Base-by-base conservation (phyloP, 352 stramenopile genomes). In the Globisporangium iwayamae region DNA sequence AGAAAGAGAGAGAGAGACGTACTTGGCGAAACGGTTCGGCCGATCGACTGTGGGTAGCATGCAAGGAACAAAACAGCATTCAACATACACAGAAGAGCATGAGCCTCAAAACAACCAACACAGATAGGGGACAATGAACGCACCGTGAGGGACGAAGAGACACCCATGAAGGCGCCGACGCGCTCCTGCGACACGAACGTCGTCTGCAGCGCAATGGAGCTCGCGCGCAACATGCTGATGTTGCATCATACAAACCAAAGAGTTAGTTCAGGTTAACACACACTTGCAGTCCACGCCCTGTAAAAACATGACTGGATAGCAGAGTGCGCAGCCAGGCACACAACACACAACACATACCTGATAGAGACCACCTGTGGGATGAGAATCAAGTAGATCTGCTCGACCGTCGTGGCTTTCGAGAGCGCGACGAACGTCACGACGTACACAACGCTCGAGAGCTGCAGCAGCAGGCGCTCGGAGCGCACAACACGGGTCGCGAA, bases 131-230 rank as follows among this genome's bases (percentile, higher is more conserved):
- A 22, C 16, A 22, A 6, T 10, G 5, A 22, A 18, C 62, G 41
- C 55, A 93, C 85, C 69, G 85, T 93, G 45, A 93, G 72, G 5
- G 83, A 92, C 3, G 83, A 89, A 0, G 85, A 91, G 25, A 93
- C 76, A 38, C 85, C 85, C 79, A 93, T 90, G 65, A 93, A 91
- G 8, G 83, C 75, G 3, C 85, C 85, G 16, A 91, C 71, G 36
- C 83, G 83, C 55, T 91, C 78, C 18, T 83, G 78, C 11, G 83
- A 68, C 22, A 94, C 80, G 32, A 90, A 77, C 28, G 79, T 78
- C 25, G 85, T 92, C 65, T 94, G 83, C 3, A 93, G 59, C 4
- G 78, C 83, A 46, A 91, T 78, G 7, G 83, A 91, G 56, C 81
- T 90, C n/a, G 85, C 85, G n/a, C 85, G 85, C 52, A 92, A 69